Conservation (phyloP, 495 filamentous ascomycete genomes). For the Extremus antarcticus region DNA sequence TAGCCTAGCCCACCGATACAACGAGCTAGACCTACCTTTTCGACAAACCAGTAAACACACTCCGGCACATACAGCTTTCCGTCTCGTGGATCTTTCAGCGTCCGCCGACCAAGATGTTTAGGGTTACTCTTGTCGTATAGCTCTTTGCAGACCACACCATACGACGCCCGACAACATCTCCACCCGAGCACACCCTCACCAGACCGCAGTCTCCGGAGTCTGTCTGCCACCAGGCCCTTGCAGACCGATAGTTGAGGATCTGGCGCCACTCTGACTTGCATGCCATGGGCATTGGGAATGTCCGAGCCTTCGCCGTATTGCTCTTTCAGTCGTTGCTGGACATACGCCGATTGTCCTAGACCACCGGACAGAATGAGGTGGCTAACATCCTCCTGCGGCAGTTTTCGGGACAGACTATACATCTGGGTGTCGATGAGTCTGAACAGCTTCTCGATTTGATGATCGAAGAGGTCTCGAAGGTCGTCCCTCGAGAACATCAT, state of each 20-base stretch:
- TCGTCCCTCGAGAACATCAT: constrained; percentile 35
- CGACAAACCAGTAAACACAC: constrained; percentile 28
- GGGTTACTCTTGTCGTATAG: constrained; percentile 25
- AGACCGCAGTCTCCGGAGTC: constrained; percentile 22
- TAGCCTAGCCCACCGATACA: background rate
- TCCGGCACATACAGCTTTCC: constrained; percentile 24
- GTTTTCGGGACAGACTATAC: constrained; percentile 36
- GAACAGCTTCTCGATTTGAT: constrained; percentile 43
- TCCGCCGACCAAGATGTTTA: constrained; percentile 16
- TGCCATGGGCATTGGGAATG: constrained; percentile 18
- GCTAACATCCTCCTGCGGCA: constrained; percentile 36
- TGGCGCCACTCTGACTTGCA: constrained; percentile 27
- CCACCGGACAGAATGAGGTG: constrained; percentile 55
- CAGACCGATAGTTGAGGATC: constrained; percentile 35
- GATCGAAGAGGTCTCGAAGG: constrained; percentile 44
- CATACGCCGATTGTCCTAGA: constrained; percentile 54
- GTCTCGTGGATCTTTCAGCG: constrained; percentile 22
- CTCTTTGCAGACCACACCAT: constrained; percentile 27
- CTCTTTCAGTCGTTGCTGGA: constrained; percentile 28
- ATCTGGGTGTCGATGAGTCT: constrained; percentile 45
- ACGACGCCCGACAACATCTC: constrained; percentile 27
- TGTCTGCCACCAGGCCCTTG: constrained; percentile 31
- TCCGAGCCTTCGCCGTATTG: constrained; percentile 18
- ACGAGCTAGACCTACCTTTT: constrained; percentile 12
- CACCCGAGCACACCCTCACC: constrained; percentile 26